Evolutionary conservation across 768 basidiomycete genomes (phyloP).

Genomic region (Boletus pseudopeckii): DNA sequence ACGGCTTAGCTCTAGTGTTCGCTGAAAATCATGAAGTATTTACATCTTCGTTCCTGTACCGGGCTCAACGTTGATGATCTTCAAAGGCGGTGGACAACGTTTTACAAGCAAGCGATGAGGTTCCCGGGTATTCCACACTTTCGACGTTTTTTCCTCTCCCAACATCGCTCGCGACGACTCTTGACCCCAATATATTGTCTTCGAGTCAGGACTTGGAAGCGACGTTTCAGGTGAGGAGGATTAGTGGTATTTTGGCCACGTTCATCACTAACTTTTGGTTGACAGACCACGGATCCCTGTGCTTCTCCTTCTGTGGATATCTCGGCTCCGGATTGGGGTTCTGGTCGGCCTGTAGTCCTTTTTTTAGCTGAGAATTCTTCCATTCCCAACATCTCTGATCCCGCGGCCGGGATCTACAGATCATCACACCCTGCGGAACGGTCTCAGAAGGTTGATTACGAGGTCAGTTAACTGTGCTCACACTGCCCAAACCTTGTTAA

Average conservation of each 20-base stretch:
- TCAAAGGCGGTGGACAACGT: not conserved
- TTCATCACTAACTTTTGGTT: not conserved
- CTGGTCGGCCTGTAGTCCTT: not conserved
- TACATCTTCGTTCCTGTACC: not conserved
- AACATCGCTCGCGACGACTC: not conserved
- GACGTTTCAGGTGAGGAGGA: not conserved
- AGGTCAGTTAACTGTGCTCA: not conserved
- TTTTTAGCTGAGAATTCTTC: not conserved
- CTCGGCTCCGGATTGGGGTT: no score
- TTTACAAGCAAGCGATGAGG: not conserved
- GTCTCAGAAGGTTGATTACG: not conserved
- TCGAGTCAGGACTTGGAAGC: not conserved
- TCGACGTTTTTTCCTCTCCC: not conserved
- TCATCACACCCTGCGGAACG: not conserved
- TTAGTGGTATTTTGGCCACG: not conserved
- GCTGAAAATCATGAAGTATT: not conserved
- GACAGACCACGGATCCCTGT: not conserved
- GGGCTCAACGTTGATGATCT: not conserved
- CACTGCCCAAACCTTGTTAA: not conserved
- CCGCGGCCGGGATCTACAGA: not conserved
- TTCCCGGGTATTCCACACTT: not conserved
- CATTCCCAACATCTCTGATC: not conserved
- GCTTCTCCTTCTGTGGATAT: fast-evolving
- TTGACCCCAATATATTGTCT: not conserved
- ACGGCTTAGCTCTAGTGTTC: not conserved